Evolutionary conservation across 2,329 filamentous ascomycete species (phyloP).

Genomic region (Dothiorella sarmentorum): DNA sequence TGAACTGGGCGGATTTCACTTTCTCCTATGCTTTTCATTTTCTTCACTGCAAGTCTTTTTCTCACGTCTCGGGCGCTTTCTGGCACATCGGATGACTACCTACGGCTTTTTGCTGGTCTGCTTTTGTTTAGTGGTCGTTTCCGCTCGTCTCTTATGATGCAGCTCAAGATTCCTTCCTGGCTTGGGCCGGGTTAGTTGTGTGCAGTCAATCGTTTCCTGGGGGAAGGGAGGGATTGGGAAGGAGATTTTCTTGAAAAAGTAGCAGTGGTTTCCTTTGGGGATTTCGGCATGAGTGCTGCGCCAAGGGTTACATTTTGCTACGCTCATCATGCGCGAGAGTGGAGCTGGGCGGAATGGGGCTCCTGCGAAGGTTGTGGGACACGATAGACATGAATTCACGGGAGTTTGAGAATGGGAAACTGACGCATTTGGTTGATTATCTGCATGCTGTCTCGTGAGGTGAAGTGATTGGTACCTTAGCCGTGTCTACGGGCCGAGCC

Average conservation of each 20-base stretch:
- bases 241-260: too few relatives aligned
- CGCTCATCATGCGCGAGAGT: too few relatives aligned
- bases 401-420: conserved; percentile 7
- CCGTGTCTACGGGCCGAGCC: neutral
- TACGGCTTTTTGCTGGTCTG: neutral
- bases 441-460: neutral
- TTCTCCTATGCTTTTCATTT: neutral
- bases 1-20: conserved; percentile 3
- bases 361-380: neutral
- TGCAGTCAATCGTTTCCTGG: neutral
- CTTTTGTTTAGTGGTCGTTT: neutral
- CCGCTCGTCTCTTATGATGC: neutral
- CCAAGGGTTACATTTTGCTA: neutral
- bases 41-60: neutral
- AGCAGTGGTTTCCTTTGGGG: too few relatives aligned
- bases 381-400: conserved; percentile 17
- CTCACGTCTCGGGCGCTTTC: neutral
- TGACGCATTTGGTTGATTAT: neutral
- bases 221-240: too few relatives aligned
- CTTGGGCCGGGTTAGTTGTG: neutral
- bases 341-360: neutral
- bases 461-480: neutral
- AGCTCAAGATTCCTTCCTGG: neutral
- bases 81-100: neutral
- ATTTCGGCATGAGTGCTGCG: too few relatives aligned